Conservation (phyloP, 2,329 filamentous ascomycete genomes). For the Thermoascus crustaceus region DNA sequence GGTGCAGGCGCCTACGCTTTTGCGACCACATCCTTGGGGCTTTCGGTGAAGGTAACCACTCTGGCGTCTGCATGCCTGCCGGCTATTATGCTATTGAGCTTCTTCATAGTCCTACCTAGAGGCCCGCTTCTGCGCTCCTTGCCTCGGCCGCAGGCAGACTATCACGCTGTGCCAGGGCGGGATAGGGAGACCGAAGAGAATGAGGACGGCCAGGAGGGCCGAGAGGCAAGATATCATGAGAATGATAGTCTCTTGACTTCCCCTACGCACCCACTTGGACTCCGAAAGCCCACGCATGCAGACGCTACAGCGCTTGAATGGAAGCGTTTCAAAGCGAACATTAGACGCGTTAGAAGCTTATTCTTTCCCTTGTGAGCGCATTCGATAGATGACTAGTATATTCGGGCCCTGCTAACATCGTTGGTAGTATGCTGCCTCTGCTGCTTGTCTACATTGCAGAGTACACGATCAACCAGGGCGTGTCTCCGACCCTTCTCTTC, state of each 20-base stretch:
- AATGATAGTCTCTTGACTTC: slow-evolving; percentile 20
- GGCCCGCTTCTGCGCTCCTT: slow-evolving; percentile 53
- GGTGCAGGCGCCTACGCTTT: slow-evolving; percentile 84
- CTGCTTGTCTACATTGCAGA: slow-evolving; percentile 90
- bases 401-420: slow-evolving; percentile 6
- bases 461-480: slow-evolving; percentile 95
- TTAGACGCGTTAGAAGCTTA: slow-evolving; percentile 60
- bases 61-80: slow-evolving; percentile 73
- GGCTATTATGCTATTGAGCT: slow-evolving; percentile 69
- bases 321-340: slow-evolving; percentile 40
- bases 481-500: slow-evolving; percentile 82
- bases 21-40: slow-evolving; percentile 69
- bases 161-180: slow-evolving; percentile 45
- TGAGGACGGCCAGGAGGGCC: slow-evolving; percentile 15
- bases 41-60: slow-evolving; percentile 66
- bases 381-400: neutral
- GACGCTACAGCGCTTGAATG: slow-evolving; percentile 14
- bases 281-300: slow-evolving; percentile 13
- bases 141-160: slow-evolving; percentile 38
- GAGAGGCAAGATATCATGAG: slow-evolving; percentile 5
- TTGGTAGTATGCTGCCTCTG: slow-evolving; percentile 71
- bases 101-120: slow-evolving; percentile 71
- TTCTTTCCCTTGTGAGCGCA: slow-evolving; percentile 59
- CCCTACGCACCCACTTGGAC: slow-evolving; percentile 10
- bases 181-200: slow-evolving; percentile 32